Evolutionary conservation across 2,329 filamentous ascomycete species (phyloP), one percentile per base, ranked within the genome.

Genomic region (Curvularia lunata): DNA sequence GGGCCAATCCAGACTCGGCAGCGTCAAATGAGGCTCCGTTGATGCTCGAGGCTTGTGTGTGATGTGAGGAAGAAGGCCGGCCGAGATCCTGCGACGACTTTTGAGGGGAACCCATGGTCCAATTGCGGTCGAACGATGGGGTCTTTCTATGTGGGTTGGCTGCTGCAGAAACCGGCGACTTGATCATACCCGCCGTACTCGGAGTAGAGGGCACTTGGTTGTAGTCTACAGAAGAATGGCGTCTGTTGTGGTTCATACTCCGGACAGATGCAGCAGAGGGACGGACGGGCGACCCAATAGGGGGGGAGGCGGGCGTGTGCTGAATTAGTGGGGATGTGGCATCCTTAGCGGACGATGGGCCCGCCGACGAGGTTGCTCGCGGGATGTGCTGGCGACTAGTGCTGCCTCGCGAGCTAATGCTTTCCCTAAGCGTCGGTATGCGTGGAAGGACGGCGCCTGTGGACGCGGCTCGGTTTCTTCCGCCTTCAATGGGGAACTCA

Each of bases 211-310:
- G 61, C 42, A 63, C 73, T 21, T 68, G 61, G 49, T 86, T 83
- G 72, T 88, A 89, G 66, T 96, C 92, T 48, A 91, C 92, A 2
- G 91, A 95, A 1, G 93, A 97, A 77, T 96, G 92, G 58, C 92
- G 89, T 41, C 92, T 86, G 40, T 90, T 91, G 74, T 96, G 91
- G 69, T 95, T 88, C 67, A 96, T 80, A 58, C 92, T 91, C 66
- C 92, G 86, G 40, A 96, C 84, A 10, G 91, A 94, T 37, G 91
- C 91, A 56, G 91, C 91, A 12, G 91, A 96, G 3, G 92, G 91
- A 48, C 85, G 81, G 27, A 74, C 73, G 0, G 79, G 61, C 34
- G 78, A 77, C 45, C 79, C 79, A 51, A 77, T 71, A 45, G 74
- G 71, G 28, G 75, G 68, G 12, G 75, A 79, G 4, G 76, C 73